These are phyloP conservation scores for Mortierella sp. DNA, from an alignment of 371 early-diverging fungal genomes.

Conservation along the genomic window DNA sequence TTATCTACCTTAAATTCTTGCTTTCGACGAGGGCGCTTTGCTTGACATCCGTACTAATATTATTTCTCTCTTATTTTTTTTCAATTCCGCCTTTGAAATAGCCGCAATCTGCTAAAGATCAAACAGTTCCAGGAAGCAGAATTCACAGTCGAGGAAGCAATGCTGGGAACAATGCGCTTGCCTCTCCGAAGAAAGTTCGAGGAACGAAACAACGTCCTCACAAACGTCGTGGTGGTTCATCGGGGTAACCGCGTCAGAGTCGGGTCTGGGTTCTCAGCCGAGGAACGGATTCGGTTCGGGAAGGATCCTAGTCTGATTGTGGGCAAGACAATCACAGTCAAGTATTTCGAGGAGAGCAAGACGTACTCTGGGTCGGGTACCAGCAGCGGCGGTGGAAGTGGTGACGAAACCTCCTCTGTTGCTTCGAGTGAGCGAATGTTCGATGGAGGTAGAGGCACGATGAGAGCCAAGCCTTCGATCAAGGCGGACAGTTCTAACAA, in stretches of 20 bases:
- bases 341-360: constrained; percentile 68
- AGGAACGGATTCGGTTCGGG: constrained; percentile 62
- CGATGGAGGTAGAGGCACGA: background rate
- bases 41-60: background rate
- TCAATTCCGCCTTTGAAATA: constrained; percentile 15
- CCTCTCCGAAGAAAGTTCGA: constrained; percentile 48
- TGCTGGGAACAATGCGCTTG: constrained; percentile 66
- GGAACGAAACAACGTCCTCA: constrained; percentile 59
- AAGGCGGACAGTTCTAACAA: constrained; percentile 35
- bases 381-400: background rate
- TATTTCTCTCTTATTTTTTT: background rate
- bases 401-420: background rate
- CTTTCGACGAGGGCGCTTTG: too few species aligned
- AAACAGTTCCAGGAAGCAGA: constrained; percentile 74
- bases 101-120: constrained; percentile 67
- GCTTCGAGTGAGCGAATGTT: background rate
- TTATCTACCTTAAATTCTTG: background rate
- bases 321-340: constrained; percentile 70
- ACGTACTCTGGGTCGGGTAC: background rate
- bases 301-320: constrained; percentile 61
- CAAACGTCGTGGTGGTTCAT: constrained; percentile 65
- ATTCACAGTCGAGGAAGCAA: constrained; percentile 64
- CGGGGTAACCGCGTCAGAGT: constrained; percentile 67
- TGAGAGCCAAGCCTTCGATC: background rate
- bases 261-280: constrained; percentile 68